These are phyloP conservation scores for Calonectria multiphialidica DNA, from an alignment of 2,329 filamentous ascomycete genomes.

Conservation along the genomic window DNA sequence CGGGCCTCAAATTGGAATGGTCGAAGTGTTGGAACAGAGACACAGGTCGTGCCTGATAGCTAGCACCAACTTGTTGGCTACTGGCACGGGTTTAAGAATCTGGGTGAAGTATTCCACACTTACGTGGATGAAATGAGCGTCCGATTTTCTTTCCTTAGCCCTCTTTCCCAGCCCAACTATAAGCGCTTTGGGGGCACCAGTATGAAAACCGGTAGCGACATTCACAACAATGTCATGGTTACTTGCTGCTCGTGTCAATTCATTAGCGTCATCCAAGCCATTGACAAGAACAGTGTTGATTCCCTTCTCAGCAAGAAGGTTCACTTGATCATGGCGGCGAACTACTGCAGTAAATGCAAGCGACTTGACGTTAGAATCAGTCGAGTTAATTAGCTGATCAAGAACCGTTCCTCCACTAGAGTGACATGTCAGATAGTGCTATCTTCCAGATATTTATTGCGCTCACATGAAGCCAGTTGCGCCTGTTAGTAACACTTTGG, in stretches of 20 bases:
- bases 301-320: background rate
- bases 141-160: background rate
- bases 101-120: background rate
- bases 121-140: background rate
- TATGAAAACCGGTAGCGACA: background rate
- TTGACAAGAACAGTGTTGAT: background rate
- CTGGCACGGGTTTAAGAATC: too few species aligned
- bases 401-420: background rate
- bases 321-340: background rate
- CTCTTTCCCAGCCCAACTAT: background rate
- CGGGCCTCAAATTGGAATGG: background rate
- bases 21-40: background rate
- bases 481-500: background rate
- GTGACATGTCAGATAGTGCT: background rate
- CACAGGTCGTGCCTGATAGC: background rate
- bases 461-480: background rate
- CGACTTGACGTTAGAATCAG: background rate
- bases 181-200: background rate
- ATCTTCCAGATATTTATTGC: too few species aligned
- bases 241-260: background rate
- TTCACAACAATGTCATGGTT: background rate
- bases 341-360: background rate
- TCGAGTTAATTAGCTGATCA: background rate
- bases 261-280: background rate
- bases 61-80: background rate